Evolutionary conservation across 2,329 filamentous ascomycete genomes (phyloP).

Genomic region (Aspergillus brunneoviolaceus): DNA sequence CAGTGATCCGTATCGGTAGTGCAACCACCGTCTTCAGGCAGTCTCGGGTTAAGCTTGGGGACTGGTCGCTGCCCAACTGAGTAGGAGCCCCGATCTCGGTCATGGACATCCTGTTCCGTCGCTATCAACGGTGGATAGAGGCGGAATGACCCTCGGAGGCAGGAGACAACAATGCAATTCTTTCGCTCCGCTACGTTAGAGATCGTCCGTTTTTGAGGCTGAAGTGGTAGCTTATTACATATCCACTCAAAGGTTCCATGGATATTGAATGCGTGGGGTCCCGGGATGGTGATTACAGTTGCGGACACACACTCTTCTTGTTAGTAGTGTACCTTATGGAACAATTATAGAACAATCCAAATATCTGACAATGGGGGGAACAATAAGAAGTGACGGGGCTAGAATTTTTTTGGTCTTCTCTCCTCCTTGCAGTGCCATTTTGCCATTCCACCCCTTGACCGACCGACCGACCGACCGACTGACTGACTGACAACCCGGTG

Average conservation of each 20-base stretch:
- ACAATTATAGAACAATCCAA: too few relatives aligned
- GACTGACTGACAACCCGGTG: too few relatives aligned
- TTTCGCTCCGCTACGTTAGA: neutral
- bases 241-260: conserved; percentile 1
- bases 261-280: neutral
- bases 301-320: neutral
- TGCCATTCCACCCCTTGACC: too few relatives aligned
- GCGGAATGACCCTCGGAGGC: too few relatives aligned
- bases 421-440: too few relatives aligned
- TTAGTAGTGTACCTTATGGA: neutral
- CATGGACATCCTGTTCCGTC: too few relatives aligned
- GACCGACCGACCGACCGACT: too few relatives aligned
- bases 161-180: neutral
- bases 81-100: neutral
- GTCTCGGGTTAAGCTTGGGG: neutral
- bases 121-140: too few relatives aligned
- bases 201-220: neutral
- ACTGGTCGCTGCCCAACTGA: neutral
- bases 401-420: too few relatives aligned
- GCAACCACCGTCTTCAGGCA: neutral
- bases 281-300: neutral
- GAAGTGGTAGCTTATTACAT: neutral
- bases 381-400: too few relatives aligned
- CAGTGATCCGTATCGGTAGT: neutral
- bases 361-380: too few relatives aligned